A percentile compares a stretch with the other conserved stretches of the same genome.
Evolutionary conservation across 805 yeast genomes (phyloP).

Genomic region (Yamadazyma endophytica): DNA sequence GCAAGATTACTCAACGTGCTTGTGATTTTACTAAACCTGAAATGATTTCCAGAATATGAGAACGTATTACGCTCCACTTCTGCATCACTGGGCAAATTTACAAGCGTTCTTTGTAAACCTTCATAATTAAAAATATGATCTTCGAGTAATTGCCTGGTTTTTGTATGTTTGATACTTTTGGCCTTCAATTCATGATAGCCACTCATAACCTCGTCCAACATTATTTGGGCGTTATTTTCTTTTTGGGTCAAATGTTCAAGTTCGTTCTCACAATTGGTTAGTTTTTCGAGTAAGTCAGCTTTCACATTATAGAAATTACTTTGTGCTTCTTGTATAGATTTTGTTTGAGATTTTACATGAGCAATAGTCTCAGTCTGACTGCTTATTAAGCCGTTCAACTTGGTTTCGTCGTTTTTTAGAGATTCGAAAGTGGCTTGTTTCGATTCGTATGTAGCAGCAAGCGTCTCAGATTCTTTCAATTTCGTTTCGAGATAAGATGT

Average conservation of each 20-base stretch:
- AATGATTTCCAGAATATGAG: conserved; percentile 3
- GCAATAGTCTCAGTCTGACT: conserved; percentile 6
- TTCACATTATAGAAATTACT: conserved; percentile 15
- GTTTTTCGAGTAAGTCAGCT: conserved; percentile 14
- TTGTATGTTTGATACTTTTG: conserved; percentile 31
- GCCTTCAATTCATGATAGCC: conserved; percentile 12
- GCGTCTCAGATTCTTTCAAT: conserved; percentile 15
- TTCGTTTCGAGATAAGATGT: conserved; percentile 20
- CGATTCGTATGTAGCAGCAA: conserved; percentile 1
- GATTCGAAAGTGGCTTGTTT: conserved; percentile 1
- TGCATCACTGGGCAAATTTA: conserved; percentile 5
- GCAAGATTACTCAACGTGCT: conserved; percentile 2
- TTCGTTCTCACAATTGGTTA: conserved; percentile 10
- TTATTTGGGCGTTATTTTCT: not conserved
- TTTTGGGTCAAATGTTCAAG: conserved; percentile 5
- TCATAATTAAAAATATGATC: conserved; percentile 41
- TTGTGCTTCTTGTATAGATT: conserved; percentile 13
- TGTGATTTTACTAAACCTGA: conserved; percentile 16
- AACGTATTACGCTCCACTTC: conserved; percentile 4
- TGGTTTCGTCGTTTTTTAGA: not conserved
- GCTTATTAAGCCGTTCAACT: conserved; percentile 1
- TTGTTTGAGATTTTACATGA: conserved; percentile 1
- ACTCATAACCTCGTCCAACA: conserved; percentile 12
- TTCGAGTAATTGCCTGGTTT: conserved; percentile 42
- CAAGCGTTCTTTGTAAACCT: conserved; percentile 22